Evolutionary conservation across 1,284 basidiomycete species (phyloP).

Genomic region (Cutaneotrichosporon cutaneum): DNA sequence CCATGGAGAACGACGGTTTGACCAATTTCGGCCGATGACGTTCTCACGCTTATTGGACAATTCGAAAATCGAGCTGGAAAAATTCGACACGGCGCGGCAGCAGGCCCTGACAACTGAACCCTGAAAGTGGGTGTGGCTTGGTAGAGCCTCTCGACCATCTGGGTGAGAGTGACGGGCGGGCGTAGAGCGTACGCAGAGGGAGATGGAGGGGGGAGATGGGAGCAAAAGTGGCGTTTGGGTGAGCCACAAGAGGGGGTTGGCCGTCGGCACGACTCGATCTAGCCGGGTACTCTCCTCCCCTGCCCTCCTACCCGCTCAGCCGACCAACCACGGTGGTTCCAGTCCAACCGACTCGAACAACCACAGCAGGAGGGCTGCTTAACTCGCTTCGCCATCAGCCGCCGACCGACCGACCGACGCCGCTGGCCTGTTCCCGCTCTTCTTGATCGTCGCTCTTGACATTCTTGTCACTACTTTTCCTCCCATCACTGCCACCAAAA

Average conservation of each 20-base stretch:
- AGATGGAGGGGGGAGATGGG: not conserved
- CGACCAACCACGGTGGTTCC: not conserved
- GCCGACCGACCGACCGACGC: not conserved
- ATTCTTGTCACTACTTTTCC: not conserved
- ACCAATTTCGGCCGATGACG: not conserved
- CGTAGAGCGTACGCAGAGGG: too few relatives aligned
- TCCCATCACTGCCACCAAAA: not conserved
- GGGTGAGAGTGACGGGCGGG: not conserved
- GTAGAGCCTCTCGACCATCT: too few relatives aligned
- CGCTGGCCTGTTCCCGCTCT: not conserved
- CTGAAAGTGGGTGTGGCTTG: not conserved
- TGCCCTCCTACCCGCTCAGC: not conserved
- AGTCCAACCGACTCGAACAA: not conserved
- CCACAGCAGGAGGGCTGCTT: not conserved
- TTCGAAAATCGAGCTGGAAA: slow-evolving; percentile 4
- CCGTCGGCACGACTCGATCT: slow-evolving; percentile 8
- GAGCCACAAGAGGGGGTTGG: too few relatives aligned
- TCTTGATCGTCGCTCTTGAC: not conserved
- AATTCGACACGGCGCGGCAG: slow-evolving; percentile 4
- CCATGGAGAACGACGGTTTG: not conserved
- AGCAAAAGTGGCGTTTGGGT: not conserved
- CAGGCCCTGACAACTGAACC: too few relatives aligned
- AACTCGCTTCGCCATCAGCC: not conserved
- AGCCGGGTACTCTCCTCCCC: not conserved
- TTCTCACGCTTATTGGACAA: slow-evolving; percentile 2